A percentile compares a stretch with the other conserved stretches of the same genome.
These are phyloP conservation scores for Colletotrichum eremochloae DNA, from an alignment of 2,329 filamentous ascomycete genomes.

Conservation along the genomic window DNA sequence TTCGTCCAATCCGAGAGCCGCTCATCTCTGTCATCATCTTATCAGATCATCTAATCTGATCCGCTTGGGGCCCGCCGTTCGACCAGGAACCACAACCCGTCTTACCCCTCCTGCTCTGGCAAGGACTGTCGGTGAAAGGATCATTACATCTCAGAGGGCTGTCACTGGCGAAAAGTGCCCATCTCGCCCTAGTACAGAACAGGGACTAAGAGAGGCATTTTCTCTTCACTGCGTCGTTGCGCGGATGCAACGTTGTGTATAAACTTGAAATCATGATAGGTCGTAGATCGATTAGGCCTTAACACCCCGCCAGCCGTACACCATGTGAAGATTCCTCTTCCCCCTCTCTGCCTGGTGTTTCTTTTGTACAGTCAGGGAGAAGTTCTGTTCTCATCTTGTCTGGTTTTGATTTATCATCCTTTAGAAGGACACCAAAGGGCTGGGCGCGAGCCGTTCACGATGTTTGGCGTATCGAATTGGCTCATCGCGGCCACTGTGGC, in stretches of 20 bases:
- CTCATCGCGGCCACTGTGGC: conserved; percentile 29
- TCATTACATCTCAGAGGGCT: neutral
- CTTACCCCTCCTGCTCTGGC: neutral
- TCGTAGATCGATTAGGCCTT: neutral
- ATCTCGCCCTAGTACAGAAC: neutral
- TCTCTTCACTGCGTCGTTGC: neutral
- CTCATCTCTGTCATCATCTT: conserved; percentile 27
- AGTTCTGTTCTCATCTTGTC: neutral
- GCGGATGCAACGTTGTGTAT: neutral
- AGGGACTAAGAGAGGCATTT: neutral
- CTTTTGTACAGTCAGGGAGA: neutral
- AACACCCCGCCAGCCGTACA: conserved; percentile 4
- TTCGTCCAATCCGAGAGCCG: conserved; percentile 26
- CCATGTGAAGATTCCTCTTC: neutral
- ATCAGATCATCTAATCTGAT: conserved; percentile 42
- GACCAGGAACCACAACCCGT: neutral
- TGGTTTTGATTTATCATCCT: neutral
- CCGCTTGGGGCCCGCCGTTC: neutral
- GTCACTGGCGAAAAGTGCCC: neutral
- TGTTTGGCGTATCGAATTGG: conserved; percentile 39
- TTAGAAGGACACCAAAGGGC: neutral
- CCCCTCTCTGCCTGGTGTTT: neutral
- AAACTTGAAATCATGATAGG: neutral
- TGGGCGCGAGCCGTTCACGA: neutral
- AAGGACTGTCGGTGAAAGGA: neutral